Evolutionary conservation across 2,329 filamentous ascomycete genomes (phyloP).

Genomic region (Colletotrichum sp.): DNA sequence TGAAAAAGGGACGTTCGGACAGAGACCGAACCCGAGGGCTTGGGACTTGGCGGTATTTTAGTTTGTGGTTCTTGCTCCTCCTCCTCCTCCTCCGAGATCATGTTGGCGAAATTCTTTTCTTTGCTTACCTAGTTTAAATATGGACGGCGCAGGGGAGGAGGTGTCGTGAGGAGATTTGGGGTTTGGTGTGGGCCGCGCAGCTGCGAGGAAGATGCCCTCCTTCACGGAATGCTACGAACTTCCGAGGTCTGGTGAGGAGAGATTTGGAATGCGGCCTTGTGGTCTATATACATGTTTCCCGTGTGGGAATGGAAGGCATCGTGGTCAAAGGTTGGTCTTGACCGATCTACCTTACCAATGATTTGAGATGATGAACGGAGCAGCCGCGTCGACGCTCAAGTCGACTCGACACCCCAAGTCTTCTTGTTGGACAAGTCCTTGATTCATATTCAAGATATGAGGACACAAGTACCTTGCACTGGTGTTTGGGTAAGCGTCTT

Average conservation of each 20-base stretch:
- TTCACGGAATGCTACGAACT: neutral
- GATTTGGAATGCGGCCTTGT: neutral
- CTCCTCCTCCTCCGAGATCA: neutral
- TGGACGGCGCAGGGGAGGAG: neutral
- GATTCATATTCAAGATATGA: neutral
- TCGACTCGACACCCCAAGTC: neutral
- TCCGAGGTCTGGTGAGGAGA: neutral
- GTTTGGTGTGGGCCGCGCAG: neutral
- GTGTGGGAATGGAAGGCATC: no score
- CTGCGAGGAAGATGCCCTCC: neutral
- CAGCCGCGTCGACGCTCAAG: rapidly evolving
- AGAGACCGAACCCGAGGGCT: neutral
- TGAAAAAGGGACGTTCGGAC: neutral
- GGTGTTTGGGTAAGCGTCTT: neutral
- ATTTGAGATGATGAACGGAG: no score
- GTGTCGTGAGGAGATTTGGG: neutral
- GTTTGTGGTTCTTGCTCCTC: neutral
- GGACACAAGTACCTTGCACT: neutral
- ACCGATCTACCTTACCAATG: no score
- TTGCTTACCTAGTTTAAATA: neutral
- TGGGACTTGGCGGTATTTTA: neutral
- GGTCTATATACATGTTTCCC: neutral
- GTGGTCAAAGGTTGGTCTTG: no score
- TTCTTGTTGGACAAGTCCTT: no score
- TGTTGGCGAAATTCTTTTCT: neutral